Percentiles rank a stretch among this genome's conserved stretches.
phyloP scores from a whole-genome alignment of 306 rosid species.

The Corylus heterophylla region DNA sequence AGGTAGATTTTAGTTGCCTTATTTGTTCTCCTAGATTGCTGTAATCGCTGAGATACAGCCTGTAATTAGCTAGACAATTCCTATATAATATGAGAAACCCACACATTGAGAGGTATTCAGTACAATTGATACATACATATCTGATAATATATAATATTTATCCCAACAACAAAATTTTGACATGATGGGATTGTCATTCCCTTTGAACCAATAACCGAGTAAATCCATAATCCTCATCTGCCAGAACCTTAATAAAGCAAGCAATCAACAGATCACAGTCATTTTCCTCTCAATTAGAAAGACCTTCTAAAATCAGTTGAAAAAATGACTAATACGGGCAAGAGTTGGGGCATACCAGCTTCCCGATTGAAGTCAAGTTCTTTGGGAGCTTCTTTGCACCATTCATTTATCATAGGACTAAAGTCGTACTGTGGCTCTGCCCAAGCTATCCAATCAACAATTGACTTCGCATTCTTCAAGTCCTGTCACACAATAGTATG shows the following conservation, averaged over 20 bases:
- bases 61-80: too few species aligned
- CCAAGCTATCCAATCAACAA: slow-evolving; percentile 99
- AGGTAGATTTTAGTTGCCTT: too few species aligned
- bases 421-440: slow-evolving; percentile 93
- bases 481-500: slow-evolving; percentile 58
- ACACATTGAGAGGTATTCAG: too few species aligned
- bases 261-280: not conserved
- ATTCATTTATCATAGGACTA: slow-evolving; percentile 96
- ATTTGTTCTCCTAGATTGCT: too few species aligned
- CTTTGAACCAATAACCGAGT: not conserved
- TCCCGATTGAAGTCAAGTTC: slow-evolving; percentile 92
- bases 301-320: slow-evolving; percentile 2
- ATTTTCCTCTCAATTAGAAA: slow-evolving; percentile 5
- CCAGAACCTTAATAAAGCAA: not conserved
- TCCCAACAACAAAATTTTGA: not conserved
- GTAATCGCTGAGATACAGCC: too few species aligned
- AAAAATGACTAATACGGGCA: slow-evolving; percentile 20
- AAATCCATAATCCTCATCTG: slow-evolving; percentile 3
- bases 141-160: not conserved
- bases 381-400: slow-evolving; percentile 99
- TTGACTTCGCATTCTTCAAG: slow-evolving; percentile 87
- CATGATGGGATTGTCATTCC: not conserved
- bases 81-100: too few species aligned
- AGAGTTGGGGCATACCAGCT: slow-evolving; percentile 65
- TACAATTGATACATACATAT: not conserved